Conservation (phyloP, 2,329 filamentous ascomycete species). For the Fusarium sp. region DNA sequence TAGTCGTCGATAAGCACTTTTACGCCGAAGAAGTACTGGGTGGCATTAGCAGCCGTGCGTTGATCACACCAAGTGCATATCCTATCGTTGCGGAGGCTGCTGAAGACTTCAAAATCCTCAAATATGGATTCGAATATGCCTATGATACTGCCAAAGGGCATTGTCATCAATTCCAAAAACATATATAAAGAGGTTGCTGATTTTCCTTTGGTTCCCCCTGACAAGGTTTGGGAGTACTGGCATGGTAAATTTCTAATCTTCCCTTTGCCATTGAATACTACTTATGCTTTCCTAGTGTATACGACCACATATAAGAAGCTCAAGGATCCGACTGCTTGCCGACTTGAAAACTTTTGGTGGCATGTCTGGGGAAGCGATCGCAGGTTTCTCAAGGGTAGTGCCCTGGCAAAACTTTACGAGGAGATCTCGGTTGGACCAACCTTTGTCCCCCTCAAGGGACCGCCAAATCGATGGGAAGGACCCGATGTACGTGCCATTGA, state of each 20-base stretch:
- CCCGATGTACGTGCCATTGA: constrained; percentile 53
- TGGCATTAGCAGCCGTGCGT: constrained; percentile 17
- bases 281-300: constrained; percentile 58
- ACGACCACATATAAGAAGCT: constrained; percentile 68
- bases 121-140: constrained; percentile 50
- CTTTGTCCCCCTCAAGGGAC: constrained; percentile 64
- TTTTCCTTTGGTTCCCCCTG: constrained; percentile 59
- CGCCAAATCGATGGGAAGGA: constrained; percentile 63
- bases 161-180: constrained; percentile 62
- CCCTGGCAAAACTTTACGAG: constrained; percentile 65
- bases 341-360: constrained; percentile 74
- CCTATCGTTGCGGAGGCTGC: background rate
- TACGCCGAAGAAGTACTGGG: constrained; percentile 13
- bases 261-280: background rate
- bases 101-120: background rate
- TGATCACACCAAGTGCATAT: background rate
- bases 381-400: constrained; percentile 61
- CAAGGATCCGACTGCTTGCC: constrained; percentile 69
- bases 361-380: constrained; percentile 71
- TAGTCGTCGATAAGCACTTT: constrained; percentile 28
- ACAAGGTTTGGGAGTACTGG: constrained; percentile 66
- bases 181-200: constrained; percentile 65
- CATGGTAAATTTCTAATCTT: constrained; percentile 56
- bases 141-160: constrained; percentile 65
- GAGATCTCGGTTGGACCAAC: constrained; percentile 68